phyloP scores from a whole-genome alignment of 2,329 filamentous ascomycete species.

The Cladosporium sp. region DNA sequence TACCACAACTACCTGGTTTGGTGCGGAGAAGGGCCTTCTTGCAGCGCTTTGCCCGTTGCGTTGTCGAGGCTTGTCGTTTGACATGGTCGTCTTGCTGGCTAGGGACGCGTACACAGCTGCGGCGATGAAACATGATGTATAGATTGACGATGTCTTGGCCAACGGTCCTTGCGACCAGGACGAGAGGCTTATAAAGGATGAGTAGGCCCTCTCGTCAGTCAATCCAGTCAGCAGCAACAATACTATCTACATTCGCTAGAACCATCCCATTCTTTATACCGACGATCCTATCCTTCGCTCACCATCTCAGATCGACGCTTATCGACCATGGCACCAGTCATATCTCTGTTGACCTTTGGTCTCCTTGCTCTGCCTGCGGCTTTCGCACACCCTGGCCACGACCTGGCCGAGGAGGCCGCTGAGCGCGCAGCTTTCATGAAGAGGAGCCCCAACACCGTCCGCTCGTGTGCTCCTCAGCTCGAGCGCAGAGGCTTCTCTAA shows the following conservation, averaged over 20 bases:
- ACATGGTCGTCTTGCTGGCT: background rate
- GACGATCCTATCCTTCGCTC: background rate
- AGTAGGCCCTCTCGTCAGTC: background rate
- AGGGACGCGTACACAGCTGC: constrained; percentile 2
- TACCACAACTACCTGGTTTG: background rate
- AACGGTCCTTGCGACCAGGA: background rate
- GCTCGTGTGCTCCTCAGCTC: constrained; percentile 28
- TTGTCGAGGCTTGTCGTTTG: background rate
- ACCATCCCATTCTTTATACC: background rate
- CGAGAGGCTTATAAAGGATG: background rate
- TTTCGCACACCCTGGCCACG: constrained; percentile 30
- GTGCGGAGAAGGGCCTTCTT: constrained; percentile 3
- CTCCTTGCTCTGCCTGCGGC: constrained; percentile 8
- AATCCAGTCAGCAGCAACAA: background rate
- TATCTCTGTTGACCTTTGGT: constrained; percentile 17
- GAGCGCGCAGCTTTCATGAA: constrained; percentile 29
- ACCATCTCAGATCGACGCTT: background rate
- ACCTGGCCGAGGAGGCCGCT: constrained; percentile 27
- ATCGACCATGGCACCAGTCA: constrained; percentile 11
- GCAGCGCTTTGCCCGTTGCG: background rate
- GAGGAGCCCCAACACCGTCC: constrained; percentile 28
- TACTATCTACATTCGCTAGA: background rate
- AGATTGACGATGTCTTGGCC: background rate
- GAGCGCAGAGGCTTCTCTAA: constrained; percentile 27
- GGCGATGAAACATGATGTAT: background rate